Evolutionary conservation across 2,329 filamentous ascomycete species (phyloP).

Genomic region (Hortaea sp.): DNA sequence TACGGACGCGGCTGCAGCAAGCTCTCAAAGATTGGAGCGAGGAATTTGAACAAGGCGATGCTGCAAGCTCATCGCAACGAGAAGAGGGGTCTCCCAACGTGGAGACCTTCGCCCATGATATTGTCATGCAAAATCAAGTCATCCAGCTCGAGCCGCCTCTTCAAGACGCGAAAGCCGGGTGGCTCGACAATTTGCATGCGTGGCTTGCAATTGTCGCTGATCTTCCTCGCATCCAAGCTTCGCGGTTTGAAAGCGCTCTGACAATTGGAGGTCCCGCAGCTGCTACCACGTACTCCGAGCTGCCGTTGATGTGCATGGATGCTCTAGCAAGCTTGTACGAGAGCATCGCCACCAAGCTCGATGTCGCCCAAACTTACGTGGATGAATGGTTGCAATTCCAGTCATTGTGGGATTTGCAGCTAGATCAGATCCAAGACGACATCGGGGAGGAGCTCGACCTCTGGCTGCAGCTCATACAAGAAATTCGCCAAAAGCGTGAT

Average conservation of each 20-base stretch:
- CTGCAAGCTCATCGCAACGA: constrained; percentile 10
- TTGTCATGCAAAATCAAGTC: constrained; percentile 96
- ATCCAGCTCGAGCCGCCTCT: constrained; percentile 93
- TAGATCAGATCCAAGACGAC: constrained; percentile 86
- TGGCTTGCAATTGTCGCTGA: constrained; percentile 93
- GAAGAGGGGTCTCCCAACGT: constrained; percentile 53
- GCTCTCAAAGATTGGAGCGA: constrained; percentile 82
- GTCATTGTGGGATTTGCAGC: constrained; percentile 94
- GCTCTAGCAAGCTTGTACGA: constrained; percentile 71
- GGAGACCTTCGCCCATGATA: constrained; percentile 71
- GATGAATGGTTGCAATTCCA: constrained; percentile 99
- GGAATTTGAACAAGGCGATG: constrained; percentile 55
- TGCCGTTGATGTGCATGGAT: constrained; percentile 74
- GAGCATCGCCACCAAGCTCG: constrained; percentile 72
- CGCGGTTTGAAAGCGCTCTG: constrained; percentile 82
- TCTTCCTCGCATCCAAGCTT: constrained; percentile 86
- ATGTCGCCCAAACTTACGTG: constrained; percentile 72
- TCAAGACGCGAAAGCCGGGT: constrained; percentile 82
- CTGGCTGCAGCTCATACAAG: constrained; percentile 93
- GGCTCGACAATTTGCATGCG: constrained; percentile 83
- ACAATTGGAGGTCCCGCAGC: constrained; percentile 41
- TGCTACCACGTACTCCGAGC: constrained; percentile 67
- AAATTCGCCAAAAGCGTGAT: constrained; percentile 87
- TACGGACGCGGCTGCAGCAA: constrained; percentile 71
- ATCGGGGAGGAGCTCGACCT: constrained; percentile 83